Percentiles rank a stretch among this genome's conserved stretches.
phyloP scores from a whole-genome alignment of 148 eudicot genomes.

The Tetragonia tetragonoides region DNA sequence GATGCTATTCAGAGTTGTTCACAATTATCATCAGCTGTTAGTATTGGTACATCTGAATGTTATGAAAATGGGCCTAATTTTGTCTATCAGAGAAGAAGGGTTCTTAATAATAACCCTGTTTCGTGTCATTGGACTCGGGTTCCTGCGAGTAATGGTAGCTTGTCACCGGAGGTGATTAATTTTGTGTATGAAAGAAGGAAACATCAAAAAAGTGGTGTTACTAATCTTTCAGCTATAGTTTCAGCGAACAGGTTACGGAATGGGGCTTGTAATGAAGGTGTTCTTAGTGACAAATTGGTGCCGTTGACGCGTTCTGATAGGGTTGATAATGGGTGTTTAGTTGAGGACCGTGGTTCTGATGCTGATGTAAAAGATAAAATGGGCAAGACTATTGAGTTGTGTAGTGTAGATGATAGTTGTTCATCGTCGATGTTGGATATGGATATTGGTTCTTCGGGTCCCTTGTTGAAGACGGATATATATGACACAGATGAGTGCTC shows the following conservation, averaged over 20 bases:
- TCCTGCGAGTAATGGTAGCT: conserved; percentile 10
- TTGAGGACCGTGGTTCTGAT: conserved; percentile 36
- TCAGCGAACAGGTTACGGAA: conserved; percentile 31
- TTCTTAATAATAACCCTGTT: conserved; percentile 32
- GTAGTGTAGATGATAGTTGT: conserved; percentile 67
- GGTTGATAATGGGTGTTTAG: conserved; percentile 29
- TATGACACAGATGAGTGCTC: conserved; percentile 87
- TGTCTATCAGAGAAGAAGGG: conserved; percentile 63
- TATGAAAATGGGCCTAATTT: conserved; percentile 34
- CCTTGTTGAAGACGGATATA: conserved; percentile 46
- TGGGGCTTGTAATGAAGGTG: conserved; percentile 38
- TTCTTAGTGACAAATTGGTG: conserved; percentile 29
- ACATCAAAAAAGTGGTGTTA: conserved; percentile 21
- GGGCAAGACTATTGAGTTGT: conserved; percentile 31
- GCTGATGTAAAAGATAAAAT: conserved; percentile 37
- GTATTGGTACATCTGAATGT: conserved; percentile 36
- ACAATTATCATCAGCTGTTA: conserved; percentile 48
- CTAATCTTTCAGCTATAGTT: conserved; percentile 18
- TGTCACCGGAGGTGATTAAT: conserved; percentile 20
- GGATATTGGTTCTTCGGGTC: conserved; percentile 38
- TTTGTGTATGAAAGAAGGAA: conserved; percentile 45
- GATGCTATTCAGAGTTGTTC: conserved; percentile 36
- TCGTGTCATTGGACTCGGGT: conserved; percentile 17
- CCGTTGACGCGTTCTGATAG: conserved; percentile 33
- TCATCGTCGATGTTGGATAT: conserved; percentile 73